Evolutionary conservation across 805 yeast genomes (phyloP).

Genomic region (Candida hungchunana): DNA sequence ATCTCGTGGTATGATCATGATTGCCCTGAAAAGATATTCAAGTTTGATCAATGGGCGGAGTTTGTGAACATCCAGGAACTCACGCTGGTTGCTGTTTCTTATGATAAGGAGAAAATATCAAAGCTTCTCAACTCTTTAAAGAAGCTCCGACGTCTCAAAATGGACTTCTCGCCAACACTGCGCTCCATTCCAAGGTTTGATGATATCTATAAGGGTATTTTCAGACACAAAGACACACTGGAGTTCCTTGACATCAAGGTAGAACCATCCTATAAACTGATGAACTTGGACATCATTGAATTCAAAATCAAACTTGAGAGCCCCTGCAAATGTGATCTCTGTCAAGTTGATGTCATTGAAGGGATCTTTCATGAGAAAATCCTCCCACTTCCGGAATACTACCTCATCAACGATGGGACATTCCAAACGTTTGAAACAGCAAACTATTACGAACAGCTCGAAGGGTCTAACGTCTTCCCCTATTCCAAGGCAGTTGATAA

Average conservation of each 20-base stretch:
- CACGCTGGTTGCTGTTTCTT: conserved; percentile 37
- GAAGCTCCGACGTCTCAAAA: conserved; percentile 33
- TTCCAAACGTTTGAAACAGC: conserved; percentile 30
- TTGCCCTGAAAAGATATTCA: conserved; percentile 30
- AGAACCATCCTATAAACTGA: conserved; percentile 12
- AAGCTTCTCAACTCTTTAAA: conserved; percentile 30
- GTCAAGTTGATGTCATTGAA: conserved; percentile 25
- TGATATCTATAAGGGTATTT: conserved; percentile 31
- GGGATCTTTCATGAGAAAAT: conserved; percentile 33
- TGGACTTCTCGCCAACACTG: conserved; percentile 35
- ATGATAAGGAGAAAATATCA: conserved; percentile 27
- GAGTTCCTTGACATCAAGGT: conserved; percentile 37
- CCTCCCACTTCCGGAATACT: conserved; percentile 29
- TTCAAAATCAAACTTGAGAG: conserved; percentile 13
- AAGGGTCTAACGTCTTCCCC: conserved; percentile 33
- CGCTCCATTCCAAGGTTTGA: conserved; percentile 31
- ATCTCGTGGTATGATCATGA: conserved; percentile 40
- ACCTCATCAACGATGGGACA: conserved; percentile 18
- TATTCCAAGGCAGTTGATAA: conserved; percentile 41
- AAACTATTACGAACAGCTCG: conserved; percentile 35
- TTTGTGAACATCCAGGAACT: conserved; percentile 34
- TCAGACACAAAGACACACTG: conserved; percentile 30
- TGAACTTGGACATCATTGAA: conserved; percentile 19
- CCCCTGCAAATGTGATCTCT: conserved; percentile 20
- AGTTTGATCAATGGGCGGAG: conserved; percentile 34